Evolutionary conservation across 2,329 filamentous ascomycete species (phyloP).

Genomic region (Fusarium foetens): DNA sequence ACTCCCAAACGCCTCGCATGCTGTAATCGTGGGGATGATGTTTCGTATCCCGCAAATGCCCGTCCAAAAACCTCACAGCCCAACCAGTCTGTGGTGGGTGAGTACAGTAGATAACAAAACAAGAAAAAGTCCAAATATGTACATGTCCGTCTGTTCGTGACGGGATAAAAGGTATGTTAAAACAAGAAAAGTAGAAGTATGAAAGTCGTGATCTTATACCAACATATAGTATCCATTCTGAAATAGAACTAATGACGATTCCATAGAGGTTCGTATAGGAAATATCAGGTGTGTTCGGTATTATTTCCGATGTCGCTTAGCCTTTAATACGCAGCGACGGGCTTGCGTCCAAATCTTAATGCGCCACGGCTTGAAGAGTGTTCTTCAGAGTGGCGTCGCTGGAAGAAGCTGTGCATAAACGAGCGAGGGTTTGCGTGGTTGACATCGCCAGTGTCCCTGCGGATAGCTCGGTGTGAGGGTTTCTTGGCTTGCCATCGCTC

Average conservation of each 20-base stretch:
- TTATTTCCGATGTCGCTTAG: not conserved
- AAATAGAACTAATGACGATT: not conserved
- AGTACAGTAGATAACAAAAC: constrained; percentile 15
- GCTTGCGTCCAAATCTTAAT: constrained; percentile 49
- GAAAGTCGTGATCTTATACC: constrained; percentile 16
- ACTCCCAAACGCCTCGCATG: constrained; percentile 39
- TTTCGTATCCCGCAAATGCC: constrained; percentile 20
- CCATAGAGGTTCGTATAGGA: not conserved
- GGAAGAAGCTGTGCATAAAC: constrained; percentile 54
- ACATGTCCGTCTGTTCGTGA: constrained; percentile 12
- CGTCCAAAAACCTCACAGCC: constrained; percentile 14
- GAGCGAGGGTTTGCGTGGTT: constrained; percentile 43
- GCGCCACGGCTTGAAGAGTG: constrained; percentile 48
- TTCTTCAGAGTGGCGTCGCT: constrained; percentile 55
- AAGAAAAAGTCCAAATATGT: constrained; percentile 19
- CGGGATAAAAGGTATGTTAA: constrained; percentile 29
- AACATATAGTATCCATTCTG: constrained; percentile 5
- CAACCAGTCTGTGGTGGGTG: not conserved
- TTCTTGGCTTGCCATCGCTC: constrained; percentile 72
- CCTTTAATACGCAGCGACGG: constrained; percentile 51
- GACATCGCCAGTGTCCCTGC: constrained; percentile 39
- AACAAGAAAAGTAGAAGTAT: constrained; percentile 24
- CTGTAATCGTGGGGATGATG: constrained; percentile 19
- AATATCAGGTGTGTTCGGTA: not conserved
- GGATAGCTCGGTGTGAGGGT: constrained; percentile 43